A percentile compares a stretch with the other conserved stretches of the same genome.
Evolutionary conservation across 192 early-diverging fungal genomes (phyloP).

Genomic region (Gorgonomyces haynaldii): DNA sequence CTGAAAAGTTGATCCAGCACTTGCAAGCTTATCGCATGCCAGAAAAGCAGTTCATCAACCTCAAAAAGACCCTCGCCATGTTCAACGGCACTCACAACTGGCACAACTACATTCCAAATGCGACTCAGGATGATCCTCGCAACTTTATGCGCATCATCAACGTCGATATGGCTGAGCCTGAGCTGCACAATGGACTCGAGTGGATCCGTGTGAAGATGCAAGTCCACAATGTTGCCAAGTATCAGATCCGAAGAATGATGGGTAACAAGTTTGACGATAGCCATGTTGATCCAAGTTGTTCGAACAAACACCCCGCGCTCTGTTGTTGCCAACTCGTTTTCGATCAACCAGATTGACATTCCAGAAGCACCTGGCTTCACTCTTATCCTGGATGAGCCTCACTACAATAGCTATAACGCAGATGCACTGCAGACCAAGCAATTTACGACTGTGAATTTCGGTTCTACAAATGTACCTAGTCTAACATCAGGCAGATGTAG

Average conservation of each 20-base stretch:
- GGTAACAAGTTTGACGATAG: neutral
- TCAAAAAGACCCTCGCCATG: constrained; percentile 6
- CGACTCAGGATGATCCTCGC: constrained; percentile 13
- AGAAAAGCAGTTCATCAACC: constrained; percentile 10
- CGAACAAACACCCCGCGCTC: constrained; percentile 27
- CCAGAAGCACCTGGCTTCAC: constrained; percentile 18
- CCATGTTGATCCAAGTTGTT: constrained; percentile 13
- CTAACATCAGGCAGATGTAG: neutral
- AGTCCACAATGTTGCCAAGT: constrained; percentile 14
- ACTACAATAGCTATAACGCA: constrained; percentile 4
- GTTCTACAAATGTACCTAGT: neutral
- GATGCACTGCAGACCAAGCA: neutral
- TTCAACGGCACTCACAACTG: constrained; percentile 26
- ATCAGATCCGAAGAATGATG: constrained; percentile 28
- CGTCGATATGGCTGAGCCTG: constrained; percentile 18
- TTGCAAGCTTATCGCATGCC: constrained; percentile 16
- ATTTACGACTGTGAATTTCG: neutral
- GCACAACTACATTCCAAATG: constrained; percentile 28
- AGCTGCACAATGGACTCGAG: constrained; percentile 23
- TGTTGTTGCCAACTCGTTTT: constrained; percentile 25
- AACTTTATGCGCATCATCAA: constrained; percentile 26
- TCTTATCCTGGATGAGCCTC: constrained; percentile 18
- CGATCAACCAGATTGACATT: constrained; percentile 15
- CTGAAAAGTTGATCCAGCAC: constrained; percentile 12
- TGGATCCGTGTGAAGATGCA: constrained; percentile 28